These are phyloP conservation scores for Platanthera zijinensis DNA, from an alignment of 106 monocot genomes.

Conservation along the genomic window DNA sequence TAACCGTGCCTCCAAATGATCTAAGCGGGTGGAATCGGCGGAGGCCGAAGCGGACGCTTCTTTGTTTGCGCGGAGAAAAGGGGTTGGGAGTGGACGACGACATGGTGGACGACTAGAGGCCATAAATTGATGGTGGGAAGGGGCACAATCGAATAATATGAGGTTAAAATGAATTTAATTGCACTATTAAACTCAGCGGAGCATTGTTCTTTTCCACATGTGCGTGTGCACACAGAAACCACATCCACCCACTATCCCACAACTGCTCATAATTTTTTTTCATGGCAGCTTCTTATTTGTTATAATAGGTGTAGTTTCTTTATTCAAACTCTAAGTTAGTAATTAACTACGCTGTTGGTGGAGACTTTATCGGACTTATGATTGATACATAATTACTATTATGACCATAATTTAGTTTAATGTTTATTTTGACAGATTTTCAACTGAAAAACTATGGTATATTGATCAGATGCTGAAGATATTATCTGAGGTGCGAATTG, in stretches of 20 bases:
- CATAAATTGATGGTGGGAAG: no score
- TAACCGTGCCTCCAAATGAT: no score
- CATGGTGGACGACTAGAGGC: no score
- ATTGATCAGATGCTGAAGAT: slow-evolving; percentile 98
- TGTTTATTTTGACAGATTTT: slow-evolving; percentile 41
- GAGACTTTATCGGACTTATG: background rate
- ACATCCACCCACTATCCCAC: no score
- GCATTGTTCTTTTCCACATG: background rate
- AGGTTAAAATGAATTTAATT: background rate
- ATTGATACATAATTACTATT: background rate
- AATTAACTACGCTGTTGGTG: background rate
- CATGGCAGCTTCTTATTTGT: background rate
- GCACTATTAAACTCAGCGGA: background rate
- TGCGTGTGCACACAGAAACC: no score
- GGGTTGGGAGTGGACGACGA: no score
- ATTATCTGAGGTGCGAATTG: slow-evolving; percentile 58
- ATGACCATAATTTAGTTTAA: slow-evolving; percentile 1
- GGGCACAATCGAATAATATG: background rate
- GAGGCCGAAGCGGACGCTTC: no score
- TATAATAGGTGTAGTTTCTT: background rate
- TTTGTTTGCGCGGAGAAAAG: no score
- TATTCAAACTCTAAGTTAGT: background rate
- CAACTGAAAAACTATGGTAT: slow-evolving; percentile 90
- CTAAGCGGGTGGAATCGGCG: no score
- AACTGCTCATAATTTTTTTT: background rate